Percentiles rank a stretch among this genome's conserved stretches.
phyloP scores from a whole-genome alignment of 306 rosid species.

The Datisca glomerata region DNA sequence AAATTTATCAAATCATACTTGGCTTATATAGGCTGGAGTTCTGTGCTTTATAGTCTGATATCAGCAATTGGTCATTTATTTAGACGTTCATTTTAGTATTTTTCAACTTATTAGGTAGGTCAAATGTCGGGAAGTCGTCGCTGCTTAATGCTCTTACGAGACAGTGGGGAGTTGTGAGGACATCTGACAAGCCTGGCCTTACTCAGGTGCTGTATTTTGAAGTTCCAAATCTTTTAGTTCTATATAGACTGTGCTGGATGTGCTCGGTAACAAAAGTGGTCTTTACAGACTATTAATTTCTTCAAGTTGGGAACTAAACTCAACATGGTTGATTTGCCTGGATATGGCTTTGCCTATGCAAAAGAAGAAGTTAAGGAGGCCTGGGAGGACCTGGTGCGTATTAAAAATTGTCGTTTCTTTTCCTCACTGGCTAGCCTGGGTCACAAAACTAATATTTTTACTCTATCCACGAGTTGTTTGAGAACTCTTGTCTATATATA shows the following conservation, averaged over 20 bases:
- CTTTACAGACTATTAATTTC: constrained; percentile 74
- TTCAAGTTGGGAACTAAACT: constrained; percentile 66
- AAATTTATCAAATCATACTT: too few relatives aligned
- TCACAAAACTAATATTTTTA: too few relatives aligned
- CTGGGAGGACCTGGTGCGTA: constrained; percentile 95
- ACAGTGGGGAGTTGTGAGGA: constrained; percentile 93
- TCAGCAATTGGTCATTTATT: too few relatives aligned
- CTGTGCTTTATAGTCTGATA: too few relatives aligned
- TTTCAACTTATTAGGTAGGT: constrained; percentile 49
- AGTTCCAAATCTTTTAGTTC: neutral
- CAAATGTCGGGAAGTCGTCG: constrained; percentile 95
- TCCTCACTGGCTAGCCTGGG: too few relatives aligned
- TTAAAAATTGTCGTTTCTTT: constrained; percentile 12
- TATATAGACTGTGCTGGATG: neutral
- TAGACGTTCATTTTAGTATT: too few relatives aligned
- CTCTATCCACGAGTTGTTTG: too few relatives aligned
- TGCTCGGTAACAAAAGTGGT: constrained; percentile 9
- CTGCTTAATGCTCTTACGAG: constrained; percentile 87
- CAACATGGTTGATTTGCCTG: constrained; percentile 85
- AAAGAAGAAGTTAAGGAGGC: constrained; percentile 94
- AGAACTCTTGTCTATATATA: too few relatives aligned
- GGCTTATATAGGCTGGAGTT: too few relatives aligned
- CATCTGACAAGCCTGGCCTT: constrained; percentile 91
- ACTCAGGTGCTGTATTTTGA: constrained; percentile 47
- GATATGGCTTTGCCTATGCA: constrained; percentile 96